Evolutionary conservation across 2,329 filamentous ascomycete genomes (phyloP).

Genomic region (Colletotrichum sansevieriae): DNA sequence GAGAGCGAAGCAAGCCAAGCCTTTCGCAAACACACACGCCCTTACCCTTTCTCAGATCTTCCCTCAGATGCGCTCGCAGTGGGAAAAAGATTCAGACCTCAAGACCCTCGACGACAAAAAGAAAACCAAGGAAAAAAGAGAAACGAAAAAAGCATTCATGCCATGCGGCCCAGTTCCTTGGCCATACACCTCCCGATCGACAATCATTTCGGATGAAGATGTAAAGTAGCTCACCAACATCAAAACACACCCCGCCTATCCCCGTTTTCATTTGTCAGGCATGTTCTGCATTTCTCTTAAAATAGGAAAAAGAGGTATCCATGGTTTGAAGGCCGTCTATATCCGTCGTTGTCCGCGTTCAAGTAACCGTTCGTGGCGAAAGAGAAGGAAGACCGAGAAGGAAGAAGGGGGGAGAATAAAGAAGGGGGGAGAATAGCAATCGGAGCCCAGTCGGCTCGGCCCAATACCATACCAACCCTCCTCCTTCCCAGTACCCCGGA

Average conservation of each 20-base stretch:
- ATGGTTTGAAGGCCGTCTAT: constrained; percentile 31
- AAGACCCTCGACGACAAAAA: background rate
- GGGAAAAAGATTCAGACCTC: background rate
- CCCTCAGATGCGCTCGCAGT: background rate
- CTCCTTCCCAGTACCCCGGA: constrained; percentile 21
- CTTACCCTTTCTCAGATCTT: constrained; percentile 3
- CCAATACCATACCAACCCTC: background rate
- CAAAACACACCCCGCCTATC: constrained; percentile 17
- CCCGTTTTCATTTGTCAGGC: constrained; percentile 34
- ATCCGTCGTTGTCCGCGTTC: constrained; percentile 28
- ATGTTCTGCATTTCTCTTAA: constrained; percentile 26
- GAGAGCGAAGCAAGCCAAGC: constrained; percentile 13
- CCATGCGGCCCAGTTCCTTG: constrained; percentile 36
- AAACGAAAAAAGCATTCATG: constrained; percentile 27
- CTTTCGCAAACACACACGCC: background rate
- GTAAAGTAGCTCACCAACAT: background rate
- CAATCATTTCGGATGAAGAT: constrained; percentile 34
- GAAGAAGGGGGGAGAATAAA: background rate
- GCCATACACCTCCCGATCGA: constrained; percentile 23
- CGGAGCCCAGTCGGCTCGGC: background rate
- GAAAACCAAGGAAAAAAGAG: background rate
- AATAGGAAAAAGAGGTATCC: constrained; percentile 34
- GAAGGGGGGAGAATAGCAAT: constrained; percentile 1
- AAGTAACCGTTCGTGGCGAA: constrained; percentile 26
- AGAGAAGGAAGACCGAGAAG: background rate